Evolutionary conservation across 2,329 filamentous ascomycete genomes (phyloP).

Genomic region (Phaeosphaeria sp.): DNA sequence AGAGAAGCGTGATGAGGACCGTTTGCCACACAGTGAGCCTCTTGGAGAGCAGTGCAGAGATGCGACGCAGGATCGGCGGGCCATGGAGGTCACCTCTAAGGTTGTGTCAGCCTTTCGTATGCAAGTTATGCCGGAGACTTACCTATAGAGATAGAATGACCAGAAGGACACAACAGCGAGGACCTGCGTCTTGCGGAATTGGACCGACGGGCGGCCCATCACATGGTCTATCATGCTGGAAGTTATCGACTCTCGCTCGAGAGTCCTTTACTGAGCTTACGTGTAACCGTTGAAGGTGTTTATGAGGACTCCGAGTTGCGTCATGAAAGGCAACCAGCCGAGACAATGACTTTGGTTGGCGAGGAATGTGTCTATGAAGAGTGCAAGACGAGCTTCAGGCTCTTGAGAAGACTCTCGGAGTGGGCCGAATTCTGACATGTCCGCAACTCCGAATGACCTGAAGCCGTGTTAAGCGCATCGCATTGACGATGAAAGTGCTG

Average conservation of each 20-base stretch:
- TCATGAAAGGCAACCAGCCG: slow-evolving; percentile 21
- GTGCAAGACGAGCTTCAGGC: background rate
- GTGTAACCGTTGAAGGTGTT: background rate
- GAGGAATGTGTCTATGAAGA: background rate
- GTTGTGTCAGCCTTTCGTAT: slow-evolving; percentile 18
- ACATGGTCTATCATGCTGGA: slow-evolving; percentile 73
- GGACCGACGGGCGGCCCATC: slow-evolving; percentile 85
- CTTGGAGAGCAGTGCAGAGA: slow-evolving; percentile 74
- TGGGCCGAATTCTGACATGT: slow-evolving; percentile 15
- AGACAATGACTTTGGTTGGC: slow-evolving; percentile 4
- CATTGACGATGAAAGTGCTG: slow-evolving; percentile 16
- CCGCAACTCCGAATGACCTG: slow-evolving; percentile 8
- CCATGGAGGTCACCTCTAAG: slow-evolving; percentile 83
- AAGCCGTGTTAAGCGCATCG: slow-evolving; percentile 24
- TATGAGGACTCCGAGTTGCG: slow-evolving; percentile 7
- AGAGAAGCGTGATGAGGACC: slow-evolving; percentile 84
- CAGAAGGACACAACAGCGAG: slow-evolving; percentile 90
- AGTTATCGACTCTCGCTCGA: background rate
- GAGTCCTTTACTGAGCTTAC: slow-evolving; percentile 3
- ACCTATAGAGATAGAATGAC: slow-evolving; percentile 83
- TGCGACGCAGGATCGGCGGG: slow-evolving; percentile 72
- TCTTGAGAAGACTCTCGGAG: background rate
- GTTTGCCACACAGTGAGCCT: slow-evolving; percentile 89
- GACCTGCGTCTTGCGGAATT: slow-evolving; percentile 92
- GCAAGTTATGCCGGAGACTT: slow-evolving; percentile 31